Base-by-base conservation (phyloP, 352 stramenopile species). In the Globisporangium abappressorium region DNA sequence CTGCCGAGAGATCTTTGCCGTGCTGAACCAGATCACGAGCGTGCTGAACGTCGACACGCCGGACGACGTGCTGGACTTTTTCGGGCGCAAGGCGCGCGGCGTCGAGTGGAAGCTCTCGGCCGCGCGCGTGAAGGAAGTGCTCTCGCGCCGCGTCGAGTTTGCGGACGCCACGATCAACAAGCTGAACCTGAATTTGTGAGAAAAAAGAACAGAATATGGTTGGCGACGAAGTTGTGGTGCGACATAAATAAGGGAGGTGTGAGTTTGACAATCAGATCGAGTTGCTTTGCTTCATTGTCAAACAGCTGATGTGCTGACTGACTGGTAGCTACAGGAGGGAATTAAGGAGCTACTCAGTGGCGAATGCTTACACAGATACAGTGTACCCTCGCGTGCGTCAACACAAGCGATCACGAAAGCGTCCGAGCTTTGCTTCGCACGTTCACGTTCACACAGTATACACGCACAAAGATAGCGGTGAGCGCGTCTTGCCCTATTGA, bases 141-240 rank as follows among this genome's bases (percentile, higher is more conserved):
- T 96, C 33, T 81, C 87, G 18, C 77, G 83, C 30, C 86, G 89
- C 54, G 83, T 94, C 41, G 89, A 96, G 65, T 96, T 96, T 61
- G 71, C 71, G 20, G 85, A 90, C 63, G 69, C 75, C 1, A 70
- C 74, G 26, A 86, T 95, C 63, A 90, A 92, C 66, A 78, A 87
- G 60, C 67, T 95, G 38, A 70, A 75, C 3, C 69, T 93, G 63
- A 72, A 54, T 12, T 49, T 71, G 66, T 71, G 54, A 57, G 36
- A 12, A 12, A 7, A n/a, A 14, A 20, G 18, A 30, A 12, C 5
- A 30, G 20, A 24, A 61, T 24, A 14, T 46, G 28, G 12, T 30
- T 61, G 15, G 38, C 9, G 2, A 38, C 26, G 55, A 43, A 46
- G 36, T 46, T 11, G 22, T 61, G 55, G 36, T 61, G 55, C 46